phyloP scores from a whole-genome alignment of 192 early-diverging fungal species.

The Coemansia sp. region DNA sequence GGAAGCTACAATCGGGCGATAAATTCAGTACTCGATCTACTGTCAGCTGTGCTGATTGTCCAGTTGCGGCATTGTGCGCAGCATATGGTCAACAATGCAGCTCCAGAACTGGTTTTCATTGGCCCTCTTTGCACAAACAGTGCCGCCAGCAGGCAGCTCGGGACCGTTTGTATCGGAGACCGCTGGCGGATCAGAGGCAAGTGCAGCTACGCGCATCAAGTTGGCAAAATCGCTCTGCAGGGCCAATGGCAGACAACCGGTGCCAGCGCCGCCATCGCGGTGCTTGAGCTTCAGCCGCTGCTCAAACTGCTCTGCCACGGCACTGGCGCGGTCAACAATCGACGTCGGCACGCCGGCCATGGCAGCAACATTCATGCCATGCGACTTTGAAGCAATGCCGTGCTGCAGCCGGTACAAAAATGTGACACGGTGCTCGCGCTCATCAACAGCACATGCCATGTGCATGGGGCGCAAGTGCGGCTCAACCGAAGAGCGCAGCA shows the following conservation, averaged over 20 bases:
- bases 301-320: conserved; percentile 77
- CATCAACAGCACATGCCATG: conserved; percentile 84
- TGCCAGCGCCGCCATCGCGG: background rate
- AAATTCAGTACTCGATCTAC: conserved; percentile 5
- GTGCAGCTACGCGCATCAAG: conserved; percentile 40
- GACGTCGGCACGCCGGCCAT: conserved; percentile 86
- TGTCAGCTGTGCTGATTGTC: conserved; percentile 3
- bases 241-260: conserved; percentile 21
- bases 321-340: conserved; percentile 71
- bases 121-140: conserved; percentile 10
- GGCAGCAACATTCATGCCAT: conserved; percentile 97
- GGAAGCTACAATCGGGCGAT: background rate
- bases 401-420: conserved; percentile 89
- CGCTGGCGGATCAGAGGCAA: conserved; percentile 7
- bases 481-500: conserved; percentile 53
- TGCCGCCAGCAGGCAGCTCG: conserved; percentile 31
- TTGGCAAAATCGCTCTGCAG: conserved; percentile 56
- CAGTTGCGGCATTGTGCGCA: conserved; percentile 20
- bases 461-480: conserved; percentile 78
- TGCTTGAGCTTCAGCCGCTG: conserved; percentile 27
- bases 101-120: conserved; percentile 58
- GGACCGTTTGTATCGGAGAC: background rate
- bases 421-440: conserved; percentile 80
- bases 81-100: conserved; percentile 52
- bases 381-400: conserved; percentile 89